A percentile compares a stretch with the other conserved stretches of the same genome.
phyloP scores from a whole-genome alignment of 345 rosid genomes.

The Mallotus nudiflorus region DNA sequence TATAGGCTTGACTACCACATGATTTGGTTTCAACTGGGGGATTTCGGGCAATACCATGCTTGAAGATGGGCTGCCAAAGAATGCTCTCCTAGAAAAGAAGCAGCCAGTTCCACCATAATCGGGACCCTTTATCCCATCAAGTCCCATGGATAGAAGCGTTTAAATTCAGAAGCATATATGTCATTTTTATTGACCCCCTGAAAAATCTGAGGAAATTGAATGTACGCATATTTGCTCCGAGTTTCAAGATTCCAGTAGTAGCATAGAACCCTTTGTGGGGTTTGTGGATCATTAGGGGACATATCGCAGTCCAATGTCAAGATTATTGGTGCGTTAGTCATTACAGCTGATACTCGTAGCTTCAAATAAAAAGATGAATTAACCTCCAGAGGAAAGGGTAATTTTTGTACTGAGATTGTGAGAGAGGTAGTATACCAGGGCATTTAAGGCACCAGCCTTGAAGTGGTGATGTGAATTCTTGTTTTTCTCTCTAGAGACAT shows the following conservation, averaged over 20 bases:
- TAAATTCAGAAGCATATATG: constrained; percentile 45
- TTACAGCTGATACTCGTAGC: constrained; percentile 68
- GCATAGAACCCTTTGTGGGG: constrained; percentile 52
- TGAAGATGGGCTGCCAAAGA: constrained; percentile 52
- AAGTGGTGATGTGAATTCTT: constrained; percentile 51
- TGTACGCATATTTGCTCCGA: constrained; percentile 29
- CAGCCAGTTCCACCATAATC: constrained; percentile 55
- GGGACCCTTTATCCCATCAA: constrained; percentile 53
- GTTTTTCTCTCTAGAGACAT: constrained; percentile 66
- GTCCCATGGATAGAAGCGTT: constrained; percentile 43
- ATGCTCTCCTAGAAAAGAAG: constrained; percentile 57
- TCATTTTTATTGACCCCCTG: constrained; percentile 56
- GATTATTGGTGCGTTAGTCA: constrained; percentile 69
- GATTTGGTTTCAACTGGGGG: constrained; percentile 32
- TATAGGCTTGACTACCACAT: constrained; percentile 31
- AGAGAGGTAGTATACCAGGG: constrained; percentile 41
- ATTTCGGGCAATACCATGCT: constrained; percentile 30
- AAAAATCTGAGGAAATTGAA: constrained; percentile 75
- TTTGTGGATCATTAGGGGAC: constrained; percentile 66
- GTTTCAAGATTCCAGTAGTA: constrained; percentile 43
- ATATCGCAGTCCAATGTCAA: constrained; percentile 81
- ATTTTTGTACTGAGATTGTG: no score
- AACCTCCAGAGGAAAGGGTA: no score
- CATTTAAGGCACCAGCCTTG: constrained; percentile 91
- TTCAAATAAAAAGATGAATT: constrained; percentile 10